Conservation (phyloP, 2,329 filamentous ascomycete species). For the Aureobasidium musti region DNA sequence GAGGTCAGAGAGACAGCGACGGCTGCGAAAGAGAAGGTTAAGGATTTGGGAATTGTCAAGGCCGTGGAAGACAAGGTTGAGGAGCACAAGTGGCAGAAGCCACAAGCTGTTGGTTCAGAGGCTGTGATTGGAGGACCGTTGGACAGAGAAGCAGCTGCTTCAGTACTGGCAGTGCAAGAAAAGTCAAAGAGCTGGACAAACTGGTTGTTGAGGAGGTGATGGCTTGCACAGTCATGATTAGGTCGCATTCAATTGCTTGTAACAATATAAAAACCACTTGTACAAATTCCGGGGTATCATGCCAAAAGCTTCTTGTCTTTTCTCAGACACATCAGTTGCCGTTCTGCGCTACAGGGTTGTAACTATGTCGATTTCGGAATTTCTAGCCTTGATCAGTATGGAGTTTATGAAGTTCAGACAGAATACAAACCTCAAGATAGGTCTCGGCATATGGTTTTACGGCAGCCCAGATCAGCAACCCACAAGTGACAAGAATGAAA, state of each 20-base stretch:
- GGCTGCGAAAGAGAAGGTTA: conserved; percentile 32
- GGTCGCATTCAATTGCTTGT: conserved; percentile 28
- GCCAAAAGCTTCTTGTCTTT: not conserved
- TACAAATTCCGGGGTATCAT: conserved; percentile 29
- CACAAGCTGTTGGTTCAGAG: conserved; percentile 22
- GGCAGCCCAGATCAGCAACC: conserved; percentile 61
- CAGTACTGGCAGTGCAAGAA: conserved; percentile 42
- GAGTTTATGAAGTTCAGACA: conserved; percentile 26
- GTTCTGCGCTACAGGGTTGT: conserved; percentile 49
- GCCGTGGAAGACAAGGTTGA: conserved; percentile 38
- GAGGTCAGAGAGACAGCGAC: conserved; percentile 31
- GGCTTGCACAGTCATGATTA: not conserved
- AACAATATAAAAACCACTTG: conserved; percentile 29
- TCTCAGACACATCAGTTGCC: conserved; percentile 26
- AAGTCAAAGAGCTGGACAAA: conserved; percentile 50
- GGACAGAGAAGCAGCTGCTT: conserved; percentile 50
- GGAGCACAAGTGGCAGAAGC: conserved; percentile 34
- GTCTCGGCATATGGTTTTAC: conserved; percentile 61
- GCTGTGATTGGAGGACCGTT: conserved; percentile 46
- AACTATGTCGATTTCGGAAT: conserved; percentile 52
- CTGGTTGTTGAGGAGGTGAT: conserved; percentile 47
- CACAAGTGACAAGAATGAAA: conserved; percentile 65
- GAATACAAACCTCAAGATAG: conserved; percentile 55
- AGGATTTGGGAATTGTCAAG: conserved; percentile 37
- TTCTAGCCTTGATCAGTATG: conserved; percentile 40